A percentile compares a stretch with the other conserved stretches of the same genome.
Conservation (phyloP, 257 asterid species). For the Salvia rosmarinus region DNA sequence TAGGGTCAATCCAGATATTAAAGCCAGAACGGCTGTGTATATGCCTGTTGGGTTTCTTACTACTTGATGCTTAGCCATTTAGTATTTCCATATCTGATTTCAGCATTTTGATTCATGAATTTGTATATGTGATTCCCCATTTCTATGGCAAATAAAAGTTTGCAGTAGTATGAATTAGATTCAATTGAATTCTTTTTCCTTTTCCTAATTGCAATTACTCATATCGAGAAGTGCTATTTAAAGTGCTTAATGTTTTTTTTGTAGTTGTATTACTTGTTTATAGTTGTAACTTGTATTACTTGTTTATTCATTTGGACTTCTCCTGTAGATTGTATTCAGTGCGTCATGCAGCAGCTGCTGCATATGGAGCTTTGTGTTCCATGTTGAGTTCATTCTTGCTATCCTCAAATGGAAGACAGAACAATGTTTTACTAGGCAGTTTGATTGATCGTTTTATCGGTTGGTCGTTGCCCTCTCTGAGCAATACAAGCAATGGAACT, state of each 20-base stretch:
- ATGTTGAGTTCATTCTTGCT: slow-evolving; percentile 65
- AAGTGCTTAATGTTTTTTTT: slow-evolving; percentile 15
- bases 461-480: slow-evolving; percentile 85
- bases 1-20: slow-evolving; percentile 5
- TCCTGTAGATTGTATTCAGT: slow-evolving; percentile 74
- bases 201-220: background rate
- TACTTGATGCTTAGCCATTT: slow-evolving; percentile 3
- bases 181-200: too few species aligned
- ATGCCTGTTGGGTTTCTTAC: slow-evolving; percentile 19
- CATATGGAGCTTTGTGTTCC: slow-evolving; percentile 89
- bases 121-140: slow-evolving; percentile 1
- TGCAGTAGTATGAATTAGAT: slow-evolving; percentile 12
- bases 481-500: slow-evolving; percentile 57
- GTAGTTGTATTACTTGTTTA: too few species aligned
- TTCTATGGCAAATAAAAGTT: background rate
- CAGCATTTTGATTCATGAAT: slow-evolving; percentile 24
- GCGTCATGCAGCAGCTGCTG: slow-evolving; percentile 89
- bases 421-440: slow-evolving; percentile 65
- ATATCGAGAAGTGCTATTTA: background rate
- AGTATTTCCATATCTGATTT: background rate
- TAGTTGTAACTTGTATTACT: slow-evolving; percentile 14
- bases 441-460: slow-evolving; percentile 84
- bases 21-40: background rate
- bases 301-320: slow-evolving; percentile 32
- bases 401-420: slow-evolving; percentile 88